phyloP scores from a whole-genome alignment of 495 filamentous ascomycete species.

The Patellaria atrata region DNA sequence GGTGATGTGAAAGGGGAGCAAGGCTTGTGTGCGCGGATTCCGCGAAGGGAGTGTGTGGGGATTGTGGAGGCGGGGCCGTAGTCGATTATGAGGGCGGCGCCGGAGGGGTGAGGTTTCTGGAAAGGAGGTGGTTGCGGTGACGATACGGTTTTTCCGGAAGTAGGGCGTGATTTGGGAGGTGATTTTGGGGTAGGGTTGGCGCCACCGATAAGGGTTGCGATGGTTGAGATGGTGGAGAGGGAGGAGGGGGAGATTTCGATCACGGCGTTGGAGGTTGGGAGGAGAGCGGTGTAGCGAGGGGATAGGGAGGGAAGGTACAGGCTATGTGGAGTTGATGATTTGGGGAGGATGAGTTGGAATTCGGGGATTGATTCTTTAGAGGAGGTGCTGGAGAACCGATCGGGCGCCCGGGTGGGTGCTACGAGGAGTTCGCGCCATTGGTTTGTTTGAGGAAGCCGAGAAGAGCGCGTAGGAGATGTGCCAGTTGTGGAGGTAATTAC shows the following conservation, averaged over 20 bases:
- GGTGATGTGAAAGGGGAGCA: slow-evolving; percentile 65
- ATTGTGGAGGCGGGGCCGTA: slow-evolving; percentile 72
- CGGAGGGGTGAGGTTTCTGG: slow-evolving; percentile 47
- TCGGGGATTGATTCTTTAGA: slow-evolving; percentile 43
- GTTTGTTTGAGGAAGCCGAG: slow-evolving; percentile 29
- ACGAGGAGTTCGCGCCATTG: slow-evolving; percentile 87
- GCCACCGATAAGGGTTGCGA: slow-evolving; percentile 72
- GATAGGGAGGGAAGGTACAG: slow-evolving; percentile 76
- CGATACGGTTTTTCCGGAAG: slow-evolving; percentile 4
- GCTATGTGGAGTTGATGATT: slow-evolving; percentile 61
- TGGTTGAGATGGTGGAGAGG: slow-evolving; percentile 59
- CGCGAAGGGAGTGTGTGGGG: slow-evolving; percentile 74
- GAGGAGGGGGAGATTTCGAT: slow-evolving; percentile 87
- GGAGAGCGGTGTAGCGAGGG: slow-evolving; percentile 61
- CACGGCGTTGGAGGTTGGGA: slow-evolving; percentile 42
- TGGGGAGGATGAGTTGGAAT: slow-evolving; percentile 69
- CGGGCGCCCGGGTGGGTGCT: slow-evolving; percentile 42
- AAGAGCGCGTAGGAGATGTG: slow-evolving; percentile 24
- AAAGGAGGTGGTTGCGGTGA: slow-evolving; percentile 14
- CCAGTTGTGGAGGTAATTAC: slow-evolving; percentile 26
- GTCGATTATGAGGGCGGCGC: slow-evolving; percentile 84
- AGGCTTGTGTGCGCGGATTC: slow-evolving; percentile 57
- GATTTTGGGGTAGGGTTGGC: slow-evolving; percentile 29
- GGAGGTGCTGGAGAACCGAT: slow-evolving; percentile 30
- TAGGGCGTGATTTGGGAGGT: slow-evolving; percentile 39